Conservation (phyloP, 306 rosid genomes). For the Calophaca sinica region DNA sequence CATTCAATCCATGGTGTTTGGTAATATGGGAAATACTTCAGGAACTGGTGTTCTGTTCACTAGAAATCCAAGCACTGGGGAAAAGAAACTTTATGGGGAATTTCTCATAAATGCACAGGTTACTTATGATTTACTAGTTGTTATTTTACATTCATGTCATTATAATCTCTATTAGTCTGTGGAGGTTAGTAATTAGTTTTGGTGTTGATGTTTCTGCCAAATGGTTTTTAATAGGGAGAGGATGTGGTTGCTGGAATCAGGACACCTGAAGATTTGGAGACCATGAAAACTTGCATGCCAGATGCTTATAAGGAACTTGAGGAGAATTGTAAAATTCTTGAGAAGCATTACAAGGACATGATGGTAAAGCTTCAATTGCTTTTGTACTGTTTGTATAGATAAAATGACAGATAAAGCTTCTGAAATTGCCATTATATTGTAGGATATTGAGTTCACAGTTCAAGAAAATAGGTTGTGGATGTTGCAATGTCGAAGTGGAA, state of each 20-base stretch:
- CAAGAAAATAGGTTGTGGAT: slow-evolving; percentile 97
- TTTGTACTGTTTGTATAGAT: not conserved
- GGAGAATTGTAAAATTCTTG: slow-evolving; percentile 90
- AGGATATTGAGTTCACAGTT: slow-evolving; percentile 99
- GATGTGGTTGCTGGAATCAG: slow-evolving; percentile 99
- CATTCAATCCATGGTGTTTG: slow-evolving; percentile 96
- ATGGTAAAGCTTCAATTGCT: slow-evolving; percentile 75
- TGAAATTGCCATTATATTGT: slow-evolving; percentile 24
- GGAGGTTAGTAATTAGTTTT: slow-evolving; percentile 14
- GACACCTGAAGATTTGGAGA: slow-evolving; percentile 86
- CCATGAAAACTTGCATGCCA: slow-evolving; percentile 88
- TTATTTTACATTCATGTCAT: slow-evolving; percentile 35
- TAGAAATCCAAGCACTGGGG: slow-evolving; percentile 98
- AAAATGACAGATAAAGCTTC: not conserved
- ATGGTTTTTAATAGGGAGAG: slow-evolving; percentile 74
- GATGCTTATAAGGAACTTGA: slow-evolving; percentile 91
- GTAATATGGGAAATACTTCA: slow-evolving; percentile 95
- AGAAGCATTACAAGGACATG: slow-evolving; percentile 95
- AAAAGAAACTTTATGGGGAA: slow-evolving; percentile 93
- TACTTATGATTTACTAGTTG: slow-evolving; percentile 38
- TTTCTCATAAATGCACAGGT: slow-evolving; percentile 98
- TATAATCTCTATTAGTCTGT: slow-evolving; percentile 1
- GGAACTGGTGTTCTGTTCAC: slow-evolving; percentile 98
- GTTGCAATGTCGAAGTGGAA: slow-evolving; percentile 96
- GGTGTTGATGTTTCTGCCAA: slow-evolving; percentile 34